A percentile compares a stretch with the other conserved stretches of the same genome.
phyloP scores from a whole-genome alignment of 1,139 yeast genomes.

The Yamadazyma pseudoaaseri region DNA sequence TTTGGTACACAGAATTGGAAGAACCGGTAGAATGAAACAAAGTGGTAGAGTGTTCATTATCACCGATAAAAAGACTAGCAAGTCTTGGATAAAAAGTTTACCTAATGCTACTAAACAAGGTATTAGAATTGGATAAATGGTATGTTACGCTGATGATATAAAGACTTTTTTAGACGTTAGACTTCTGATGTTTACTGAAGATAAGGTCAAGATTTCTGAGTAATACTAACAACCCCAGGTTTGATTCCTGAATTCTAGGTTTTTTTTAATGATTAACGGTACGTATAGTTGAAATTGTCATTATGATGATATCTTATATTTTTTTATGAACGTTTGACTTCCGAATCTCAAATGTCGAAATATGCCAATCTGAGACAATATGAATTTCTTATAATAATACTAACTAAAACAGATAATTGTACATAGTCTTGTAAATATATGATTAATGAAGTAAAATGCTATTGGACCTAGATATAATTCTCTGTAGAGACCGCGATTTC shows the following conservation, averaged over 20 bases:
- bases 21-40: slow-evolving; percentile 92
- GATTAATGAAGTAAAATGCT: too few species aligned
- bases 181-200: slow-evolving; percentile 13
- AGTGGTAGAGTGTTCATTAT: slow-evolving; percentile 84
- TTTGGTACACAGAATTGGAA: slow-evolving; percentile 85
- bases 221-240: slow-evolving; percentile 5
- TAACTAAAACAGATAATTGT: slow-evolving; percentile 1
- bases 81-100: slow-evolving; percentile 82
- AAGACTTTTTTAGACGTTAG: slow-evolving; percentile 15
- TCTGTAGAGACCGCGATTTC: too few species aligned
- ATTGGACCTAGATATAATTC: background rate
- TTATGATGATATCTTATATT: slow-evolving; percentile 10
- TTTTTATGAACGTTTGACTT: slow-evolving; percentile 20
- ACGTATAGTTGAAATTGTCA: slow-evolving; percentile 9
- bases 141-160: slow-evolving; percentile 18
- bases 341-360: slow-evolving; percentile 15
- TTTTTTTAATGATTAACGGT: slow-evolving; percentile 12
- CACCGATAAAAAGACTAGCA: slow-evolving; percentile 59
- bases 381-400: slow-evolving; percentile 1
- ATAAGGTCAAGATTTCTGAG: slow-evolving; percentile 11
- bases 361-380: slow-evolving; percentile 12
- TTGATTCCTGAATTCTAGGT: too few species aligned
- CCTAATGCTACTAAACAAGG: slow-evolving; percentile 68
- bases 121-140: slow-evolving; percentile 28
- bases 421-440: slow-evolving; percentile 1